Conservation (phyloP, 352 stramenopile species). For the Globisporangium abappressorium region DNA sequence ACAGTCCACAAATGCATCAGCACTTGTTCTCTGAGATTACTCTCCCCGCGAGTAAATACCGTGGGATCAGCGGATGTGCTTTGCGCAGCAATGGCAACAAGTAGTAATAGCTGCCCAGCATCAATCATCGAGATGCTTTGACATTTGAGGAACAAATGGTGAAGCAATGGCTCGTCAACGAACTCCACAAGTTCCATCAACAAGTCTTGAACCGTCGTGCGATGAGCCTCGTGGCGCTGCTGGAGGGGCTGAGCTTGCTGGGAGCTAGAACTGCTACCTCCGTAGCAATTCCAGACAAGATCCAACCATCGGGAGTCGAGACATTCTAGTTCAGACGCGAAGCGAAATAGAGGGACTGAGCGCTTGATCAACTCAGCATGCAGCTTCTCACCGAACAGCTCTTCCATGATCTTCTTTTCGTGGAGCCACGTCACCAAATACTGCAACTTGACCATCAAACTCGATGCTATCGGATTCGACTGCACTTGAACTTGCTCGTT, state of each 20-base stretch:
- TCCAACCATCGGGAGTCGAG: conserved; percentile 42
- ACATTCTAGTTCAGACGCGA: conserved; percentile 34
- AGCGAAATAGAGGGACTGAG: conserved; percentile 56
- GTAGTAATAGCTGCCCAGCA: conserved; percentile 28
- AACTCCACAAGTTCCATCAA: conserved; percentile 57
- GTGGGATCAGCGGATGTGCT: background rate
- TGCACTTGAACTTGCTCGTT: conserved; percentile 38
- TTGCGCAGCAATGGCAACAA: conserved; percentile 31
- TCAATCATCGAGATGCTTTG: conserved; percentile 25
- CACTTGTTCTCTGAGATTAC: conserved; percentile 27
- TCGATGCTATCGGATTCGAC: conserved; percentile 23
- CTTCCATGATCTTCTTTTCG: conserved; percentile 38
- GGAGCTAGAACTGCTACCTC: conserved; percentile 15
- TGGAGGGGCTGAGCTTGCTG: conserved; percentile 10
- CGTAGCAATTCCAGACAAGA: conserved; percentile 53
- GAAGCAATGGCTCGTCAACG: conserved; percentile 35
- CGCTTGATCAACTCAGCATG: conserved; percentile 73
- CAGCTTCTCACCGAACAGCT: conserved; percentile 62
- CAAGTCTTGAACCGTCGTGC: conserved; percentile 39
- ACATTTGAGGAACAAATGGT: conserved; percentile 28
- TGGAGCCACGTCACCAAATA: conserved; percentile 52
- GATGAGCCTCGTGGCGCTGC: conserved; percentile 46
- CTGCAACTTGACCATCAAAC: conserved; percentile 22
- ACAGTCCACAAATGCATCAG: conserved; percentile 43
- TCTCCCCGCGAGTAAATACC: background rate